A percentile compares a stretch with the other conserved stretches of the same genome.
Conservation (phyloP, 257 asterid species). For the Cinchona pubescens region DNA sequence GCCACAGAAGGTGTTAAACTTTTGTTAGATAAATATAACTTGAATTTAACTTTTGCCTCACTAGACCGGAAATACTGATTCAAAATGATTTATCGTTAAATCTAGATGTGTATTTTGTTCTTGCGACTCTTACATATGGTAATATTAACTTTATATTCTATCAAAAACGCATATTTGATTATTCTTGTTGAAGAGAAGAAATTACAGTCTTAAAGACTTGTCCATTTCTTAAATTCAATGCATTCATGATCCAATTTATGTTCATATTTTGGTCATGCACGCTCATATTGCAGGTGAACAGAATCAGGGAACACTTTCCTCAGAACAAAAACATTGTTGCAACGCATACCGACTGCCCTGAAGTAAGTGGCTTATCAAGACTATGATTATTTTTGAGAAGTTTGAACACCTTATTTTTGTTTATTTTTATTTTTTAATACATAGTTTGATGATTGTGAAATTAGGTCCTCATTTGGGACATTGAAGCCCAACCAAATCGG, state of each 20-base stretch:
- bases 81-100: too few relatives aligned
- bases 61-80: not conserved
- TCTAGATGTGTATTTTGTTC: not conserved
- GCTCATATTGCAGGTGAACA: constrained; percentile 61
- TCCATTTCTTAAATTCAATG: not conserved
- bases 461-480: constrained; percentile 96
- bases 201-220: not conserved
- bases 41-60: not conserved
- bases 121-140: not conserved
- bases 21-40: not conserved
- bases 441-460: constrained; percentile 11
- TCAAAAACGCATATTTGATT: not conserved
- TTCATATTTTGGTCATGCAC: not conserved
- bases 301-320: constrained; percentile 97
- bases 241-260: not conserved
- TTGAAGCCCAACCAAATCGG: constrained; percentile 91
- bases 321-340: constrained; percentile 88
- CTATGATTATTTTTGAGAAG: constrained; percentile 13
- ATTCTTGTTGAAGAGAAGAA: too few relatives aligned
- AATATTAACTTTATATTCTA: not conserved
- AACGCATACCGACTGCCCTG: constrained; percentile 94
- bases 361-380: constrained; percentile 47
- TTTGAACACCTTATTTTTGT: not conserved
- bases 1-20: not conserved
- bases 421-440: constrained; percentile 1